Percentiles rank a stretch among this genome's conserved stretches.
Conservation (phyloP, 495 filamentous ascomycete genomes). For the Hypoxylon crocopeplum region DNA sequence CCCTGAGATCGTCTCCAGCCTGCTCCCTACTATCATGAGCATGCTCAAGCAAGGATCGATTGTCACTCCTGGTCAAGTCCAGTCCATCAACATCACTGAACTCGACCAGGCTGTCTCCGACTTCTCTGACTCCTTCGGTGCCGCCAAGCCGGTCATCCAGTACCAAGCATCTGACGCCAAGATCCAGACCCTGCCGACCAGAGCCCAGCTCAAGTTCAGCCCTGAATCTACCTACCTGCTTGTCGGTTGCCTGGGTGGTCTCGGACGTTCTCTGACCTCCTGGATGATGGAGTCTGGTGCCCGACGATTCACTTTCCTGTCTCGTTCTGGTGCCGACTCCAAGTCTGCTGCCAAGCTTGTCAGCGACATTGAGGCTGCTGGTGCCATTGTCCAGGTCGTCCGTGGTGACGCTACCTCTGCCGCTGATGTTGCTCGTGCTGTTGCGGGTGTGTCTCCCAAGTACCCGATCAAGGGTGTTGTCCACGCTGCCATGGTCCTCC, state of each 20-base stretch:
- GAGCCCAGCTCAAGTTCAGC: conserved; percentile 4
- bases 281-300: conserved; percentile 60
- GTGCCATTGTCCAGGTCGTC: conserved; percentile 18
- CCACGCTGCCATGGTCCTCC: conserved; percentile 60
- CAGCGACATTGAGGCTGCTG: conserved; percentile 5
- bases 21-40: conserved; percentile 5
- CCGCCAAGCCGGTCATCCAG: conserved; percentile 4
- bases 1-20: background rate
- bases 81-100: conserved; percentile 10
- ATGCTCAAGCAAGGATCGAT: conserved; percentile 5
- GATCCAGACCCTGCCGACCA: conserved; percentile 53
- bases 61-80: background rate
- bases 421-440: conserved; percentile 18
- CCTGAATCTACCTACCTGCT: conserved; percentile 56
- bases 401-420: conserved; percentile 24
- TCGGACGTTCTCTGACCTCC: conserved; percentile 57
- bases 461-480: conserved; percentile 53
- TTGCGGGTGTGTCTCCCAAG: conserved; percentile 19
- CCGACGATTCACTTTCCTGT: conserved; percentile 56
- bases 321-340: conserved; percentile 50
- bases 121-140: conserved; percentile 24
- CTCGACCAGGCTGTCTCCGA: conserved; percentile 17
- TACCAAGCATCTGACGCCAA: conserved; percentile 44
- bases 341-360: conserved; percentile 16
- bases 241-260: conserved; percentile 62